A percentile compares a stretch with the other conserved stretches of the same genome.
Conservation (phyloP, 129 eudicot genomes). For the Tanacetum coccineum region DNA sequence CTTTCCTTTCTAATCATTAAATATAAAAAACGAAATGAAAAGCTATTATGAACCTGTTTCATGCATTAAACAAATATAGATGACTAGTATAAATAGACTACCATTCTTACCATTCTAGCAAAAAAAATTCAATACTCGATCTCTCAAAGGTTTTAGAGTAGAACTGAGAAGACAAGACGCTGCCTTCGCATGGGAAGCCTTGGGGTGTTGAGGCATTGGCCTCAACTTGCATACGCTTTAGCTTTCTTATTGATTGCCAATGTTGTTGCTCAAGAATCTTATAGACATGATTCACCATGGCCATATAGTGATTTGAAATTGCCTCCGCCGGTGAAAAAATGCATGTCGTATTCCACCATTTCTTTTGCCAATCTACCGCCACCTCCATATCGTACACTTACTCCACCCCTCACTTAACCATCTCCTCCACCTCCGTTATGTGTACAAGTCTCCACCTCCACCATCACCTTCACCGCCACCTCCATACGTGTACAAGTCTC, state of each 20-base stretch:
- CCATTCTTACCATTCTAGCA: neutral
- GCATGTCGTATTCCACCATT: no score
- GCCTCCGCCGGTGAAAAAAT: slow-evolving; percentile 5
- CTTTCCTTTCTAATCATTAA: no score
- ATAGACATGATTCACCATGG: slow-evolving; percentile 3
- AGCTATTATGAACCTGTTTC: slow-evolving; percentile 4
- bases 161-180: neutral
- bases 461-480: no score
- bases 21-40: no score
- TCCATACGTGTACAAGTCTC: no score
- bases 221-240: slow-evolving; percentile 30
- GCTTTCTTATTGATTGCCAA: slow-evolving; percentile 25
- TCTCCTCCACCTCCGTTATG: no score
- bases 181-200: slow-evolving; percentile 25
- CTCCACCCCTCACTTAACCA: no score
- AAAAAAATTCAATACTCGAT: neutral
- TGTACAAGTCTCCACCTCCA: no score
- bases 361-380: no score
- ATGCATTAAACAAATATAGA: slow-evolving; percentile 4
- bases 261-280: slow-evolving; percentile 16
- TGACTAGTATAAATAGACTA: slow-evolving; percentile 9
- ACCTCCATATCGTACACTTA: no score
- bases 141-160: neutral
- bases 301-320: slow-evolving; percentile 10
- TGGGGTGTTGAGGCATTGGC: no score